Conservation (phyloP, 2,329 filamentous ascomycete genomes). For the Nigrospora sphaerica region DNA sequence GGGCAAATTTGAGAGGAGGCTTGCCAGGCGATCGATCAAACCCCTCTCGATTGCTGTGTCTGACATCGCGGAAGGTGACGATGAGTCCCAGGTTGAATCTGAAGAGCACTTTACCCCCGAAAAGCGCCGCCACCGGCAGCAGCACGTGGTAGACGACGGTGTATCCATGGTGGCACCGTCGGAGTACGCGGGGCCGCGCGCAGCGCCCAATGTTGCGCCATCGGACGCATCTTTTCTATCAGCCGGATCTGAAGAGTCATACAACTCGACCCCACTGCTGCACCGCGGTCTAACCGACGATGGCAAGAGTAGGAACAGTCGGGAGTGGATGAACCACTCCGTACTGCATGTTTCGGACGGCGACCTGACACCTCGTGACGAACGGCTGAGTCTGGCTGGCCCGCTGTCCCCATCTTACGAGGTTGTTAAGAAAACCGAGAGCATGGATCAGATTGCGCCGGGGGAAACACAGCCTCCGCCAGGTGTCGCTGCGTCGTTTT, state of each 20-base stretch:
- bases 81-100: conserved; percentile 8
- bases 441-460: conserved; percentile 36
- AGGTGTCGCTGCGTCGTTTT: conserved; percentile 11
- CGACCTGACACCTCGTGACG: conserved; percentile 7
- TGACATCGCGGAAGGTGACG: conserved; percentile 12
- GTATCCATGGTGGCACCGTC: conserved; percentile 9
- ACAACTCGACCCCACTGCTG: conserved; percentile 69
- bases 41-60: conserved; percentile 15
- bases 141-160: conserved; percentile 28
- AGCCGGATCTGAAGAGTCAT: conserved; percentile 64
- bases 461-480: conserved; percentile 18
- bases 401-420: conserved; percentile 42
- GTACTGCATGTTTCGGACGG: conserved; percentile 41
- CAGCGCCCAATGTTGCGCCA: conserved; percentile 14
- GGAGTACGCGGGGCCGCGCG: not conserved
- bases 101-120: conserved; percentile 27
- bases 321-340: conserved; percentile 49
- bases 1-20: conserved; percentile 65
- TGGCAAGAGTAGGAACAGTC: conserved; percentile 31
- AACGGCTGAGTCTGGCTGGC: conserved; percentile 6
- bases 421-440: conserved; percentile 45
- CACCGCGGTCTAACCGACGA: conserved; percentile 57
- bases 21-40: conserved; percentile 32
- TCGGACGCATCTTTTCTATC: conserved; percentile 44
- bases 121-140: conserved; percentile 37